Conservation (phyloP, 345 rosid species). For the Arabis alpina region DNA sequence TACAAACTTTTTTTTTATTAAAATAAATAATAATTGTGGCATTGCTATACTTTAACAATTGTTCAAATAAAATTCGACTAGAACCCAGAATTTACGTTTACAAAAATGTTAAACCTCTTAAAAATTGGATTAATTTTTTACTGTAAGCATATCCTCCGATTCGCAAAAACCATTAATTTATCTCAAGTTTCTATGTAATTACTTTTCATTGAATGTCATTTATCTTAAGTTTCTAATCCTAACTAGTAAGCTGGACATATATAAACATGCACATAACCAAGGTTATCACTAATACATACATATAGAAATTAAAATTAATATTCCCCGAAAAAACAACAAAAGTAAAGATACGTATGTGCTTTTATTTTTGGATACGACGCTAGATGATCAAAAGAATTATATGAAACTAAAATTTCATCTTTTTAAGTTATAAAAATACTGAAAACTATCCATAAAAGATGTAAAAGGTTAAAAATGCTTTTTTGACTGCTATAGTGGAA, state of each 20-base stretch:
- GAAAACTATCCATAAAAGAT: constrained; percentile 41
- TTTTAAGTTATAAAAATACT: constrained; percentile 37
- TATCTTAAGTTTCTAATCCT: background rate
- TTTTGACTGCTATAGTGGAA: constrained; percentile 48
- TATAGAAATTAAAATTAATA: constrained; percentile 14
- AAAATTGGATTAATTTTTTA: background rate
- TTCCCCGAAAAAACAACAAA: constrained; percentile 22
- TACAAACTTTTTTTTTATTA: too few relatives aligned
- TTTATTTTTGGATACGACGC: constrained; percentile 41
- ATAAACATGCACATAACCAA: background rate
- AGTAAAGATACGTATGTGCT: constrained; percentile 39
- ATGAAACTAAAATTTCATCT: constrained; percentile 30
- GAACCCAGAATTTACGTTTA: background rate
- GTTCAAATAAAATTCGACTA: background rate
- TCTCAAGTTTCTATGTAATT: background rate
- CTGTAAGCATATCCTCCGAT: background rate
- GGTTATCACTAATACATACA: background rate
- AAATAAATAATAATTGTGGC: too few relatives aligned
- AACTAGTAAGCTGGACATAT: background rate
- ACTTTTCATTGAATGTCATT: too few relatives aligned
- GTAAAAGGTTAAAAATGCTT: constrained; percentile 40
- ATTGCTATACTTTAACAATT: constrained; percentile 6
- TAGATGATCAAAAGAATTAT: constrained; percentile 34
- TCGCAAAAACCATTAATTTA: background rate
- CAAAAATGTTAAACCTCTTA: background rate